phyloP scores from a whole-genome alignment of 2,329 filamentous ascomycete species.

The Epichloe typhina region DNA sequence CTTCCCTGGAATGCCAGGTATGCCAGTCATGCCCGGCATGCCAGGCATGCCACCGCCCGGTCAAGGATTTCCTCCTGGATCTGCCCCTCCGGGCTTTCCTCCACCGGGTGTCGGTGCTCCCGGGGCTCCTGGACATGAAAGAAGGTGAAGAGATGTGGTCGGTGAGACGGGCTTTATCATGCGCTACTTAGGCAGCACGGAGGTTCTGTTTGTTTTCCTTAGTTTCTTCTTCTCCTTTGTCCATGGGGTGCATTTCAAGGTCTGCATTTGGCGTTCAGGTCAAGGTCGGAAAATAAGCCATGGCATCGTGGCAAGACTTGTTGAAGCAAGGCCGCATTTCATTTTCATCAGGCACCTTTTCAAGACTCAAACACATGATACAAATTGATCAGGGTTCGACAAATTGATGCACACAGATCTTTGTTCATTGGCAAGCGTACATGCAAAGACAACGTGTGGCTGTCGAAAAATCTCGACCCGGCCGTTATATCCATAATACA shows the following conservation, averaged over 20 bases:
- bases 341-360: not conserved
- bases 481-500: slow-evolving; percentile 8
- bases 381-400: too few relatives aligned
- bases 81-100: slow-evolving; percentile 15
- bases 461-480: not conserved
- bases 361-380: not conserved
- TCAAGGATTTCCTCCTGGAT: slow-evolving; percentile 29
- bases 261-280: slow-evolving; percentile 19
- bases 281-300: not conserved
- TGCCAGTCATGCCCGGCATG: too few relatives aligned
- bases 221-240: slow-evolving; percentile 1
- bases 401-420: not conserved
- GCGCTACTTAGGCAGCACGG: too few relatives aligned
- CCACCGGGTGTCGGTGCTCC: not conserved
- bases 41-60: slow-evolving; percentile 26
- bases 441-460: not conserved
- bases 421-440: not conserved
- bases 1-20: slow-evolving; percentile 18
- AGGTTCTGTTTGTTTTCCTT: not conserved
- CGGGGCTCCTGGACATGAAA: slow-evolving; percentile 25
- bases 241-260: slow-evolving; percentile 15
- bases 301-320: not conserved
- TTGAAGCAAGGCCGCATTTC: not conserved
- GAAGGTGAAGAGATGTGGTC: slow-evolving; percentile 17
- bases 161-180: not conserved